phyloP scores from a whole-genome alignment of 176 grass and related monocot species.

The Carex myosuroides region DNA sequence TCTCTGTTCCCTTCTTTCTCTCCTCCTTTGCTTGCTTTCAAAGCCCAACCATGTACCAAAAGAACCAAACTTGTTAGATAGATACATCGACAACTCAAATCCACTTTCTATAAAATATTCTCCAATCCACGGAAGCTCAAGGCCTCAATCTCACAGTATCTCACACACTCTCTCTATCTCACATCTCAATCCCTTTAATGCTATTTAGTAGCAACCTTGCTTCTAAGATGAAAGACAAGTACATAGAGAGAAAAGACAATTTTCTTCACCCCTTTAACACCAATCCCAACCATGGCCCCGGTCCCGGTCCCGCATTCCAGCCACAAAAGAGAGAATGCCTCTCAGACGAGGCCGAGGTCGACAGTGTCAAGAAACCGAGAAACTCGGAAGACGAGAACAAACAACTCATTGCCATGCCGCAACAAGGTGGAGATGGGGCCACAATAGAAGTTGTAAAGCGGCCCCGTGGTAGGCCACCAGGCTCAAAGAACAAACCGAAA shows the following conservation, averaged over 20 bases:
- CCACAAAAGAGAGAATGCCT: constrained; percentile 49
- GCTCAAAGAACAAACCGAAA: constrained; percentile 95
- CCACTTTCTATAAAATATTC: constrained; percentile 21
- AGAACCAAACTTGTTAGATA: constrained; percentile 14
- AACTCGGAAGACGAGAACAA: neutral
- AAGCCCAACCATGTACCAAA: constrained; percentile 15
- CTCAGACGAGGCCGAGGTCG: constrained; percentile 75
- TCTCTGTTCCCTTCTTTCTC: constrained; percentile 1
- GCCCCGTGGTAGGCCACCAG: constrained; percentile 60
- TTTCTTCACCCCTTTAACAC: constrained; percentile 23
- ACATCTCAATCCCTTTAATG: constrained; percentile 1
- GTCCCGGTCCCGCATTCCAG: constrained; percentile 19
- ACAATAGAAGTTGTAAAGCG: constrained; percentile 70
- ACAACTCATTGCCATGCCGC: constrained; percentile 11
- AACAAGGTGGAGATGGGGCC: constrained; percentile 42
- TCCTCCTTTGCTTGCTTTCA: constrained; percentile 36
- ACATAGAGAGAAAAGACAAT: constrained; percentile 45
- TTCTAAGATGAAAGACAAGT: constrained; percentile 48
- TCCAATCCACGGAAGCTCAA: neutral
- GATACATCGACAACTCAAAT: neutral
- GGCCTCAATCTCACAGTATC: neutral
- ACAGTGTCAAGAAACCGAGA: constrained; percentile 37
- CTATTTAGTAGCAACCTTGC: constrained; percentile 17
- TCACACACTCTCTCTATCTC: neutral
- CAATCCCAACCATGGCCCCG: neutral